Evolutionary conservation across 805 yeast genomes (phyloP), one percentile per base, ranked within the genome.

Genomic region (Kodamaea jinghongensis): DNA sequence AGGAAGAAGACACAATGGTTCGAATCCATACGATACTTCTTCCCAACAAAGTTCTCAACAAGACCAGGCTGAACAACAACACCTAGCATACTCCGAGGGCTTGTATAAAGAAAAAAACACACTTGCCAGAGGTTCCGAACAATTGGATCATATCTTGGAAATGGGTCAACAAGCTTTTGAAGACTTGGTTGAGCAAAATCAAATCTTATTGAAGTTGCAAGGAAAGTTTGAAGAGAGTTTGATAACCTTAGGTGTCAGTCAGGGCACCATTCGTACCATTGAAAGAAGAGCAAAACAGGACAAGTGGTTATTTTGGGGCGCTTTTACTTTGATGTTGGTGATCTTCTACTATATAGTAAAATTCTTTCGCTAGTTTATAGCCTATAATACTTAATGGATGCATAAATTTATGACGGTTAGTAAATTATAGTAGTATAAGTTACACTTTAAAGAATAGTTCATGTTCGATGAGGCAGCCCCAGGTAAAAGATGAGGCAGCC

Each of bases 101-200:
- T 62, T 86, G 41, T 68, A 74, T 46, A 78, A 82, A 46, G 98
- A 93, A 53, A 74, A 73, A 32, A 75, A 76, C 32, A 74, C 78
- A 6, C 64, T 85, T 27, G 73, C 74, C 23, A 69, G 86, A 41
- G 89, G 96, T 0, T 80, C 85, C 30, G 80, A 80, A 39, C 96
- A 87, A 56, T 66, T 93, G 45, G 99, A 93, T 57, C 88, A 86
- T 48, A 87, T 93, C 30, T 60, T 93, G 31, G 97, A 86, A 53
- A 84, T 87, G 83, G 98, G 97, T 2, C 78, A 84, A 44, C 75
- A 76, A 35, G 87, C 96, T 2, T 77, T 88, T 48, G 95, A 86
- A 36, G 96, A 90, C 55, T 69, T 93, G 15, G 83, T 85, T 13
- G 89, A 83, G 34, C 97, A 93, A 57, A 86, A 87, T 59, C 83